Evolutionary conservation across 495 filamentous ascomycete species (phyloP).

Genomic region (Penicillium macrosclerotiorum): DNA sequence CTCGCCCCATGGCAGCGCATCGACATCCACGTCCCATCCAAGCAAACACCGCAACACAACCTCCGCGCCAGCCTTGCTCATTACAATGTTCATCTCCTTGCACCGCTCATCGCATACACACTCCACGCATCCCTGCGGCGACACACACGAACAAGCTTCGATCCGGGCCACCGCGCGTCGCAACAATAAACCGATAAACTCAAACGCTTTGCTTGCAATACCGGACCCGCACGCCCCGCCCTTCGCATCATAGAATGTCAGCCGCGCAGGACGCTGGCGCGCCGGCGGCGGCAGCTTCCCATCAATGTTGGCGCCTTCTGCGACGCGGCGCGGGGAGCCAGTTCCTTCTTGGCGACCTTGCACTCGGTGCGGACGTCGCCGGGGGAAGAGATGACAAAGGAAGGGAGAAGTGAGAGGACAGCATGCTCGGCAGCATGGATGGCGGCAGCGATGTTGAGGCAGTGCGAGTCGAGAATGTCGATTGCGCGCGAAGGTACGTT

Average conservation of each 20-base stretch:
- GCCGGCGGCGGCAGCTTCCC: conserved; percentile 37
- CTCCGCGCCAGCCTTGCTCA: conserved; percentile 84
- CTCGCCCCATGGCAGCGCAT: conserved; percentile 76
- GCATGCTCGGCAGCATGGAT: conserved; percentile 96
- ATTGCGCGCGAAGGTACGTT: conserved; percentile 81
- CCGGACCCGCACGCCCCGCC: conserved; percentile 81
- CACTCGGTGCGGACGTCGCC: conserved; percentile 94
- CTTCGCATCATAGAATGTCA: conserved; percentile 95
- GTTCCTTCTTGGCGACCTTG: conserved; percentile 78
- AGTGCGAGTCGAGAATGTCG: conserved; percentile 66
- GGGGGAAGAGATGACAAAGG: conserved; percentile 81
- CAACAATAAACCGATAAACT: conserved; percentile 80
- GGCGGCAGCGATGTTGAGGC: conserved; percentile 79
- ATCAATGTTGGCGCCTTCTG: conserved; percentile 12
- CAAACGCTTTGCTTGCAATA: conserved; percentile 87
- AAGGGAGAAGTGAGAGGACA: conserved; percentile 79
- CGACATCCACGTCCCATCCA: conserved; percentile 69
- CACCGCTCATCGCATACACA: conserved; percentile 85
- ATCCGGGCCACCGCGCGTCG: conserved; percentile 77
- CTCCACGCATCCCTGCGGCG: conserved; percentile 74
- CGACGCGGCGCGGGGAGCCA: conserved; percentile 31
- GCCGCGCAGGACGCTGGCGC: conserved; percentile 81
- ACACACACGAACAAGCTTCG: conserved; percentile 63
- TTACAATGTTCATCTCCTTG: conserved; percentile 83
- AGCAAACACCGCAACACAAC: conserved; percentile 78